These are phyloP conservation scores for Aspergillus fructus DNA, from an alignment of 2,329 filamentous ascomycete genomes.

Conservation along the genomic window DNA sequence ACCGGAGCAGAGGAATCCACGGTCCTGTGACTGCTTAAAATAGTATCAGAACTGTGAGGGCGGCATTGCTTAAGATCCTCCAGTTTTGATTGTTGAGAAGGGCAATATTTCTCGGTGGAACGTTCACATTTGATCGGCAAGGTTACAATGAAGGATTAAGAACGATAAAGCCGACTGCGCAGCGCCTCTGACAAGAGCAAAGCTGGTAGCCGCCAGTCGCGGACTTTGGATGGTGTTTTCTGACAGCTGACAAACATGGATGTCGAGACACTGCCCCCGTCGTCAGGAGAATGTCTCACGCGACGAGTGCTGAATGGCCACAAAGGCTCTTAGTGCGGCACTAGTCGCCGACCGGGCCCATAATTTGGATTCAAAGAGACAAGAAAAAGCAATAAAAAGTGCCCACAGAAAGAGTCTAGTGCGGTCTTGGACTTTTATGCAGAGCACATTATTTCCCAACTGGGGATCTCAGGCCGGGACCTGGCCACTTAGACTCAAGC, in stretches of 20 bases:
- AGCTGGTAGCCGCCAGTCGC: neutral
- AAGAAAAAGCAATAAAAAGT: neutral
- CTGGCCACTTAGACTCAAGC: neutral
- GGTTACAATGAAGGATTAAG: neutral
- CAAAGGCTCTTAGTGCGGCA: slow-evolving; percentile 7
- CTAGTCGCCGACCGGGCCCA: slow-evolving; percentile 7
- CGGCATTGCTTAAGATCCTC: neutral
- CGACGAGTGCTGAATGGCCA: slow-evolving; percentile 10
- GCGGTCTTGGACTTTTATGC: neutral
- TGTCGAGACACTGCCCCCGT: slow-evolving; percentile 2
- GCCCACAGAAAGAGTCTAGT: neutral
- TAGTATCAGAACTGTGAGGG: slow-evolving; percentile 2
- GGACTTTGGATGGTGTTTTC: neutral
- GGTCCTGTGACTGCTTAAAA: slow-evolving; percentile 7
- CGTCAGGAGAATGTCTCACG: slow-evolving; percentile 15
- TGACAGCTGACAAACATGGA: slow-evolving; percentile 5
- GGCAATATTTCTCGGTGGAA: neutral
- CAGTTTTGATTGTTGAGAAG: neutral
- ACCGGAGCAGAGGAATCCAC: neutral
- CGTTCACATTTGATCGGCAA: neutral
- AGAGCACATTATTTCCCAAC: neutral
- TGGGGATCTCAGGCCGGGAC: neutral
- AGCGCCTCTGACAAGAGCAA: neutral
- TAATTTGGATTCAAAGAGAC: neutral
- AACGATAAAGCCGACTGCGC: neutral